A percentile compares a stretch with the other conserved stretches of the same genome.
Conservation (phyloP, 148 eudicot species). For the Camellia lanceoleosa region DNA sequence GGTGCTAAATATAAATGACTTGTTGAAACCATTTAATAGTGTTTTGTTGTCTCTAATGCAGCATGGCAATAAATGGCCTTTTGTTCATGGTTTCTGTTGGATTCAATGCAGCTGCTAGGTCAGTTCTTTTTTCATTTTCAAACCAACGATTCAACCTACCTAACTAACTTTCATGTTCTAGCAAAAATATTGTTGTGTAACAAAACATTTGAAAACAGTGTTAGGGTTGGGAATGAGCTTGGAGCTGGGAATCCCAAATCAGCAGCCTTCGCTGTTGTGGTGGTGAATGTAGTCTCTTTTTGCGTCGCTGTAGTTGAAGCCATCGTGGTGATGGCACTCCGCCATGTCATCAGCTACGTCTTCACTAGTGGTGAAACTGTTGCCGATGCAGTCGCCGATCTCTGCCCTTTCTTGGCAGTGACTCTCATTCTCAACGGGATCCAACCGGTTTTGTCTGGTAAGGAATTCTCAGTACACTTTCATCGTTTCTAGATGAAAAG, state of each 20-base stretch:
- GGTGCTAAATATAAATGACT: no score
- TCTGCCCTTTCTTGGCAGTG: conserved; percentile 44
- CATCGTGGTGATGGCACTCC: conserved; percentile 26
- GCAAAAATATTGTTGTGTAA: no score
- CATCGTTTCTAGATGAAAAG: no score
- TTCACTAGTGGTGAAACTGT: conserved; percentile 54
- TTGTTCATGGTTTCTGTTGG: conserved; percentile 29
- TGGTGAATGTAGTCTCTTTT: conserved; percentile 41
- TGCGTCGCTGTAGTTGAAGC: conserved; percentile 37
- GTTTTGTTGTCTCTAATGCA: background rate
- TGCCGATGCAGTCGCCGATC: conserved; percentile 47
- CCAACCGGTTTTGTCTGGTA: conserved; percentile 73
- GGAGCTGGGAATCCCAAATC: conserved; percentile 54
- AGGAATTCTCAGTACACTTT: no score
- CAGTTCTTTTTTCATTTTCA: background rate
- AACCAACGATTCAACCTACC: background rate
- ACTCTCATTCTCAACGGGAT: conserved; percentile 53
- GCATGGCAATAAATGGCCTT: conserved; percentile 25
- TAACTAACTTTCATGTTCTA: no score
- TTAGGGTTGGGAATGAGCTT: conserved; percentile 58
- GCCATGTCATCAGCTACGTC: conserved; percentile 49
- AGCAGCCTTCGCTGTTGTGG: conserved; percentile 52
- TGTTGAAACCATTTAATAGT: background rate
- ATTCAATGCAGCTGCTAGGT: conserved; percentile 37
- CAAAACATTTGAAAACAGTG: conserved; percentile 22